Base-by-base conservation (phyloP, 805 yeast genomes). In the Brettanomyces anomalus region DNA sequence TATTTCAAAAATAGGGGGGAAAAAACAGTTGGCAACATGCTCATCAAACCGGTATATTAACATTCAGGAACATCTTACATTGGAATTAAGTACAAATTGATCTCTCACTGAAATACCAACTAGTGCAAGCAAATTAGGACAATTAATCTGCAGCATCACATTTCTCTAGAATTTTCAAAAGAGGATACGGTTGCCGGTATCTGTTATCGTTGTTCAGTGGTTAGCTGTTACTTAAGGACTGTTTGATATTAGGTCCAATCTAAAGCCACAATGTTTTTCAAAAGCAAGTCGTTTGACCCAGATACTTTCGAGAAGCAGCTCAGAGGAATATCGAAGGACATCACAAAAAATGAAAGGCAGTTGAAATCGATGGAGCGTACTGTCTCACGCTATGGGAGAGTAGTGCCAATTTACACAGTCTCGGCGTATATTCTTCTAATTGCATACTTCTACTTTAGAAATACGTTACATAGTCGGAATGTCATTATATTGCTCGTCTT, bases 271-370 rank as follows among this genome's bases (percentile, higher is more conserved):
- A 36, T 48, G 36, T 40, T 58, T 7, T 53, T 52, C 16, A 51
- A 50, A 37, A 55, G 65, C 1, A 61, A 55, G 36, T 51, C 52
- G 42, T 67, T 72, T 48, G 68, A 71, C 44, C 70, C 76, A 4
- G 64, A 65, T 20, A 47, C 51, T 34, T 72, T 66, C 50, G 79
- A 74, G 45, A 63, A 59, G 45, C 67, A 69, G 28, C 55, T 74
- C 33, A 64, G 68, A 17, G 36, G 49, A 2, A 42, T 74, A 11
- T 58, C 75, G 0, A 55, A 54, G 3, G 56, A 60, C 20, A 71
- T 73, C 34, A 43, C 53, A 5, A 41, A 36, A 15, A 56, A 47
- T 39, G 60, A 56, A 21, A 58, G 55, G 37, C 44, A 41, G 17
- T 43, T 55, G 5, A 44, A 51, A 10, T 40, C 37, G 28, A 46